Evolutionary conservation across 805 yeast species (phyloP).

Genomic region (Komagataella kurtzmanii): DNA sequence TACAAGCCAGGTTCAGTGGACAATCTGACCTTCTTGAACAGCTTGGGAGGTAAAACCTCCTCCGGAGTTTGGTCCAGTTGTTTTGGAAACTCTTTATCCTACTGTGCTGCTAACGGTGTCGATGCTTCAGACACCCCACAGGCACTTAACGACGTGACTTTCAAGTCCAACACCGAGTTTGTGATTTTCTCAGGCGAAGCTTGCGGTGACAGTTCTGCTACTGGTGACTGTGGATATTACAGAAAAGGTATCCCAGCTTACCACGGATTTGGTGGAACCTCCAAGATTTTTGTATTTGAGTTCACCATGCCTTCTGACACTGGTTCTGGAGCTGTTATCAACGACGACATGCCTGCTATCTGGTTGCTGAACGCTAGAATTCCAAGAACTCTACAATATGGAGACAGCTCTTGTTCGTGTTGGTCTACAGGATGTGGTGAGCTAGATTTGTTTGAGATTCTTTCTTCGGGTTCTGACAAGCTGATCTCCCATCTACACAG

Average conservation of each 20-base stretch:
- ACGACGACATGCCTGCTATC: constrained; percentile 95
- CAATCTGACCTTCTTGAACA: constrained; percentile 75
- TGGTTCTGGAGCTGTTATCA: constrained; percentile 24
- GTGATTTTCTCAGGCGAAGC: constrained; percentile 65
- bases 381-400: constrained; percentile 95
- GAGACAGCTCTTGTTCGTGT: constrained; percentile 77
- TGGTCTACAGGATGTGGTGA: constrained; percentile 98
- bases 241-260: constrained; percentile 81
- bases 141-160: constrained; percentile 52
- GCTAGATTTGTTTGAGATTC: constrained; percentile 85
- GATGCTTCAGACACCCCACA: constrained; percentile 58
- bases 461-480: constrained; percentile 61
- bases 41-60: constrained; percentile 69
- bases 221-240: constrained; percentile 69
- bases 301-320: constrained; percentile 76
- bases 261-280: constrained; percentile 81
- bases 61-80: constrained; percentile 81
- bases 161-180: constrained; percentile 67
- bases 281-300: constrained; percentile 85
- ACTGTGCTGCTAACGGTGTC: constrained; percentile 64
- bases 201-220: constrained; percentile 33
- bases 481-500: constrained; percentile 75
- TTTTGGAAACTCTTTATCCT: constrained; percentile 90
- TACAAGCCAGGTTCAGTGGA: constrained; percentile 58
- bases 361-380: constrained; percentile 93